phyloP scores from a whole-genome alignment of 2,329 filamentous ascomycete species.

The Pseudocercospora fijiensis region DNA sequence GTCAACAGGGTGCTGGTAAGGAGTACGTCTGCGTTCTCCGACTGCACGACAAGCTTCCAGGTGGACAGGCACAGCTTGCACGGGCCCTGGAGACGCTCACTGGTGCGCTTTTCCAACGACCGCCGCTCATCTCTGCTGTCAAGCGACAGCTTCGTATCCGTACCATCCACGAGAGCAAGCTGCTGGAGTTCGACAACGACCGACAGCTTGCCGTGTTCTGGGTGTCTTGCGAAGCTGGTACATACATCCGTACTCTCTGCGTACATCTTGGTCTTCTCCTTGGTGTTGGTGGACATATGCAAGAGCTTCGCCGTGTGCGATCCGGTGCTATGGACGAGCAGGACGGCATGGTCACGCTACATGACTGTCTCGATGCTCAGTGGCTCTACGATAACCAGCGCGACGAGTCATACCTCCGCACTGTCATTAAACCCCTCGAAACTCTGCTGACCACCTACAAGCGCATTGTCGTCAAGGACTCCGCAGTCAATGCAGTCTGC shows the following conservation, averaged over 20 bases:
- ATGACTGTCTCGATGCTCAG: conserved; percentile 94
- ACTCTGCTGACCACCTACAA: conserved; percentile 91
- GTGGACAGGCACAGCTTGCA: conserved; percentile 87
- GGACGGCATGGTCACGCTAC: conserved; percentile 84
- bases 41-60: conserved; percentile 91
- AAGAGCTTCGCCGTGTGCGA: conserved; percentile 91
- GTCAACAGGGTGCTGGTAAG: conserved; percentile 97
- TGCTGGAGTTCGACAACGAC: conserved; percentile 96
- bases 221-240: conserved; percentile 98
- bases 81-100: conserved; percentile 94
- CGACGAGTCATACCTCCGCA: conserved; percentile 88
- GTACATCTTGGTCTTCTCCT: conserved; percentile 79
- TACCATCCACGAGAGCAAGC: conserved; percentile 95
- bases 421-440: conserved; percentile 89
- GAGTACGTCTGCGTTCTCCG: conserved; percentile 97
- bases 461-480: conserved; percentile 92
- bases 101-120: conserved; percentile 94
- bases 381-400: conserved; percentile 94
- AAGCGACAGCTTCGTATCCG: conserved; percentile 98
- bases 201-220: conserved; percentile 97
- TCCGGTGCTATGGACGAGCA: conserved; percentile 94
- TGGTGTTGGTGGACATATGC: conserved; percentile 94
- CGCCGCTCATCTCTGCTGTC: conserved; percentile 94
- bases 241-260: conserved; percentile 97
- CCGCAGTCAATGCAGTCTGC: conserved; percentile 93